Conservation (phyloP, 768 basidiomycete genomes). For the Lentinus brumalis region DNA sequence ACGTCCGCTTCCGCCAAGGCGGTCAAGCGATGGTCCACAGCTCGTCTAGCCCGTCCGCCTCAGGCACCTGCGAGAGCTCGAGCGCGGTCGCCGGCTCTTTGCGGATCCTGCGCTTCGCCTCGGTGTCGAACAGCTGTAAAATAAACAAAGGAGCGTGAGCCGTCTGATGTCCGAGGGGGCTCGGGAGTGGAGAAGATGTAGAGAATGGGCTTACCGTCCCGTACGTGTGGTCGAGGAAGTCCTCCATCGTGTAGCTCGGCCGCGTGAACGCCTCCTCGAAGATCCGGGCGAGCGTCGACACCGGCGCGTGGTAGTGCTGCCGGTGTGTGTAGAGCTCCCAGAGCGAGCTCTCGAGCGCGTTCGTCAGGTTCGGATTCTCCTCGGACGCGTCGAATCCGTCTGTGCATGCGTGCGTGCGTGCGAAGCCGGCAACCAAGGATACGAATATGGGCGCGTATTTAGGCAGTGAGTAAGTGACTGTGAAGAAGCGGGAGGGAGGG, state of each 20-base stretch:
- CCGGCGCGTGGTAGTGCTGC: slow-evolving; percentile 81
- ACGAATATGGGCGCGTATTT: neutral
- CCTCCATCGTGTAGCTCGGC: slow-evolving; percentile 86
- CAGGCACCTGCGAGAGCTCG: slow-evolving; percentile 22
- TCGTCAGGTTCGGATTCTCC: slow-evolving; percentile 71
- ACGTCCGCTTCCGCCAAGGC: no score
- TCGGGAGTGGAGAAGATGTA: no score
- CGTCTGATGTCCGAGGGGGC: neutral
- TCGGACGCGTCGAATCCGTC: slow-evolving; percentile 76
- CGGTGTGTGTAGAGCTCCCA: slow-evolving; percentile 89
- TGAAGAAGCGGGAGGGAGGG: neutral
- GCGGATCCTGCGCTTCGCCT: slow-evolving; percentile 76
- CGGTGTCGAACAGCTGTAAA: slow-evolving; percentile 81
- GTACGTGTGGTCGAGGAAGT: slow-evolving; percentile 95
- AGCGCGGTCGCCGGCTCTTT: slow-evolving; percentile 63
- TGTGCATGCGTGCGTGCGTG: slow-evolving; percentile 16
- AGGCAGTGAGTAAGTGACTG: neutral
- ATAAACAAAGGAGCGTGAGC: neutral
- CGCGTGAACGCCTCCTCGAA: slow-evolving; percentile 95
- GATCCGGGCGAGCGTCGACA: slow-evolving; percentile 86
- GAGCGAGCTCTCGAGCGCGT: slow-evolving; percentile 83
- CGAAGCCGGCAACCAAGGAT: no score
- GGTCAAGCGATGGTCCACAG: slow-evolving; percentile 47
- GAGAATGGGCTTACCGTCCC: slow-evolving; percentile 56
- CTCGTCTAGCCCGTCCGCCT: slow-evolving; percentile 44